These are phyloP conservation scores for Chalciporus sp. DNA, from an alignment of 1,284 basidiomycete genomes.

Conservation along the genomic window DNA sequence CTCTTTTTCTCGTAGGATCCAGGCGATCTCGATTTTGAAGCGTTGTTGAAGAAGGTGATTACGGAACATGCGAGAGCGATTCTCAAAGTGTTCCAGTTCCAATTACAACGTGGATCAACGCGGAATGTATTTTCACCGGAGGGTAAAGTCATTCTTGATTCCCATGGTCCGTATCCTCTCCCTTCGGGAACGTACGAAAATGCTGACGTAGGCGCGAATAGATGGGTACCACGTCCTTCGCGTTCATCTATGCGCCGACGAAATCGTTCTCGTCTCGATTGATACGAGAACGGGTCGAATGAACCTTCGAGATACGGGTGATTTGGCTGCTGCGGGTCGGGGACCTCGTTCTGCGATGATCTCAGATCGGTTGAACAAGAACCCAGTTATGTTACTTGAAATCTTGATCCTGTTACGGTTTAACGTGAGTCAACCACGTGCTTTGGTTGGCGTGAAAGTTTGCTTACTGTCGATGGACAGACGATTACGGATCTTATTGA, in stretches of 20 bases:
- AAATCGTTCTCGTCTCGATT: conserved; percentile 69
- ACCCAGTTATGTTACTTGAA: conserved; percentile 55
- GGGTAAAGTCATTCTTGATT: conserved; percentile 54
- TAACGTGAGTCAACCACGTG: conserved; percentile 42
- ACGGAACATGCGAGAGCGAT: conserved; percentile 63
- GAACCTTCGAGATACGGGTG: conserved; percentile 71
- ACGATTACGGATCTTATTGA: conserved; percentile 75
- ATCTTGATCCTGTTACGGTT: conserved; percentile 57
- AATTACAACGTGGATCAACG: conserved; percentile 51
- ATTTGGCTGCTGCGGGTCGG: conserved; percentile 71
- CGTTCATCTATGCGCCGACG: conserved; percentile 70
- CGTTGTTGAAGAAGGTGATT: conserved; percentile 59
- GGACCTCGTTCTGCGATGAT: conserved; percentile 58
- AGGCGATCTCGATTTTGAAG: conserved; percentile 70
- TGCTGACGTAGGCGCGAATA: neutral
- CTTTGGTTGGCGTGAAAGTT: neutral
- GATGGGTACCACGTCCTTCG: conserved; percentile 59
- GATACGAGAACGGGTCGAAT: conserved; percentile 74
- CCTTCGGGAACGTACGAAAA: neutral
- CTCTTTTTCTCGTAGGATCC: conserved; percentile 49
- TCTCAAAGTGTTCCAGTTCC: conserved; percentile 52
- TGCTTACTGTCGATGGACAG: conserved; percentile 36
- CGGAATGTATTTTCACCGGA: conserved; percentile 61
- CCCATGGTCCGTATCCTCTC: conserved; percentile 49
- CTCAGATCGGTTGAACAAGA: conserved; percentile 64